Percentiles rank a stretch among this genome's conserved stretches.
Conservation (phyloP, 2,329 filamentous ascomycete genomes). For the Aspergillus hortae region DNA sequence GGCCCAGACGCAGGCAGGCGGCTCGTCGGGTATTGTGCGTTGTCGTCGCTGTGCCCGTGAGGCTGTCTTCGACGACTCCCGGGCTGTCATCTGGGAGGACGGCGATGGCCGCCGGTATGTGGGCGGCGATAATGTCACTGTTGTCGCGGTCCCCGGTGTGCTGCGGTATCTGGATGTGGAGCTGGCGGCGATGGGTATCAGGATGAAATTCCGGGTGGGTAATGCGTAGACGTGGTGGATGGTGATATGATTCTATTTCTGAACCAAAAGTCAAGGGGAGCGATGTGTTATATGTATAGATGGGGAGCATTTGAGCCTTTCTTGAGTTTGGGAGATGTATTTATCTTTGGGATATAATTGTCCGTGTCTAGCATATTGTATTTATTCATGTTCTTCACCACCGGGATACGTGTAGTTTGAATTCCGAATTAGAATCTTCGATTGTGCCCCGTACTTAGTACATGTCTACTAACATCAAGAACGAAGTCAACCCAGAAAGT, state of each 20-base stretch:
- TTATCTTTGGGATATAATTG: constrained; percentile 3
- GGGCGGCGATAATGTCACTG: constrained; percentile 84
- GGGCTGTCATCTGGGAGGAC: constrained; percentile 82
- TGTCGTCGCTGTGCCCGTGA: constrained; percentile 75
- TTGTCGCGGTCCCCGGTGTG: constrained; percentile 89
- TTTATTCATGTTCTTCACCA: background rate
- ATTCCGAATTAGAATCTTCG: too few relatives aligned
- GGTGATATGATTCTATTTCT: background rate
- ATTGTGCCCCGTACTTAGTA: too few relatives aligned
- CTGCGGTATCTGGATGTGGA: constrained; percentile 93
- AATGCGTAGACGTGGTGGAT: constrained; percentile 24
- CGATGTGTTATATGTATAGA: constrained; percentile 13
- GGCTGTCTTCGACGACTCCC: constrained; percentile 59
- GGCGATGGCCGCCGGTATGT: constrained; percentile 78
- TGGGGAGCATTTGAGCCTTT: constrained; percentile 11
- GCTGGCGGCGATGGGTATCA: constrained; percentile 91
- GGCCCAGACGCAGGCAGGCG: constrained; percentile 57
- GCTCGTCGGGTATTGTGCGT: constrained; percentile 61
- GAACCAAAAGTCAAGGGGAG: background rate
- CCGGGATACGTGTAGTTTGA: too few relatives aligned
- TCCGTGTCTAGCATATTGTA: constrained; percentile 5
- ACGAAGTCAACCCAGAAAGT: background rate
- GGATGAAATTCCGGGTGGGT: constrained; percentile 83
- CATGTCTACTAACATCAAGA: too few relatives aligned
- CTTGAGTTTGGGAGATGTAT: constrained; percentile 1